Base-by-base conservation (phyloP, 169 alveolate species). In the Cryptosporidium muris region DNA sequence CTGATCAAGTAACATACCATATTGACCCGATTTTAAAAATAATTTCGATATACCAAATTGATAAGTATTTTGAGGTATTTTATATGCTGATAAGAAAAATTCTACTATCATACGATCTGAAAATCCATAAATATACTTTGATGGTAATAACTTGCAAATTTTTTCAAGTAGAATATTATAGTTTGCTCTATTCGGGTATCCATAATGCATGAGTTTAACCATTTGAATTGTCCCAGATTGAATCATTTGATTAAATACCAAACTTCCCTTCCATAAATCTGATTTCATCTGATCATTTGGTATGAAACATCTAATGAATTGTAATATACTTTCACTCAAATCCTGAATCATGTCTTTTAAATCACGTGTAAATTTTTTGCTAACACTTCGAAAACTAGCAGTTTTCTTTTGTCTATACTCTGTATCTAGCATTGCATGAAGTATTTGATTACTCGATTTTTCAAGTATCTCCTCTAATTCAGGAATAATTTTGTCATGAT, bases 401-500 rank as follows among this genome's bases (percentile, higher is more conserved):
- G 66, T 82, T 12, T 53, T 64, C 36, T 53, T 64, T 40, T 60
- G 47, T 11, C 65, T 65, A 48, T 45, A 74, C 36, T 42, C 82
- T 14, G 51, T 16, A 7, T 80, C 82, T 42, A 64, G 48, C 12
- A 88, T 64, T 34, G 62, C 63, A 36, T 8, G 52, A 9, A 89
- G 52, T 65, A 89, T 85, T 37, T 45, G 56, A 63, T 89, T 89
- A 5, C 9, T 67, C n/a, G 92, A 89, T 37, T 60, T 82, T 14
- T 56, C 63, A 34, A 89, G 67, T 36, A 89, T 48, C 58, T 82
- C 85, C 37, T 82, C 92, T 64, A 93, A 82, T 45, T 88, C 91
- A 47, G 89, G 81, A 80, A 89, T 94, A 1, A 94, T 82, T 63
- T 89, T 82, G 88, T 95, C 97, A 63, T 90, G 90, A 80, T 95